These are phyloP conservation scores for Entophlyctis luteolus DNA, from an alignment of 192 early-diverging fungal species.

Conservation along the genomic window DNA sequence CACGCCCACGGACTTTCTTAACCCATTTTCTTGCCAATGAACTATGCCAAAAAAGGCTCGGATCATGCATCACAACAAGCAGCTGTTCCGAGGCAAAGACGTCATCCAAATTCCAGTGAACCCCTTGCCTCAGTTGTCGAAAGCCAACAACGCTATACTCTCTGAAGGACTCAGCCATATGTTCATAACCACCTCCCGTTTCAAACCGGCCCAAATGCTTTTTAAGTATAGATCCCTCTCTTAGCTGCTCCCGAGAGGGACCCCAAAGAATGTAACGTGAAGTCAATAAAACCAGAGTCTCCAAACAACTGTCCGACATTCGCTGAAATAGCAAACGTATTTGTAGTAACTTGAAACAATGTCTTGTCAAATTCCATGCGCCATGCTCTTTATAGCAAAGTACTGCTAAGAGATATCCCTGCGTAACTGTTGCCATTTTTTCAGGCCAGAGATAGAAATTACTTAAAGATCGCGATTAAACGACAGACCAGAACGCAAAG, in stretches of 20 bases:
- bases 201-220: constrained; percentile 22
- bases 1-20: no score
- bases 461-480: neutral
- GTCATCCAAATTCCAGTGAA: constrained; percentile 8
- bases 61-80: constrained; percentile 7
- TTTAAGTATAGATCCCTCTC: constrained; percentile 15
- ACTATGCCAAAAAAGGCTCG: no score
- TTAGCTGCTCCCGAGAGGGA: constrained; percentile 21
- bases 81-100: neutral
- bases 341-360: constrained; percentile 15
- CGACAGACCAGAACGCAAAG: neutral
- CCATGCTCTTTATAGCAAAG: constrained; percentile 29
- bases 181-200: constrained; percentile 4
- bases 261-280: constrained; percentile 26
- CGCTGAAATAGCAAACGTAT: constrained; percentile 5
- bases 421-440: neutral
- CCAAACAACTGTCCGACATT: constrained; percentile 35
- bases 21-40: no score
- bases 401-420: neutral
- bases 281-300: constrained; percentile 27
- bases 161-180: neutral
- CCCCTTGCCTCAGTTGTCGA: neutral
- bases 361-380: constrained; percentile 37
- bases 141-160: neutral
- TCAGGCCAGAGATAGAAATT: neutral